A percentile compares a stretch with the other conserved stretches of the same genome.
These are phyloP conservation scores for Zoysia matrella DNA, from an alignment of 202 grass and related monocot species.

Conservation along the genomic window DNA sequence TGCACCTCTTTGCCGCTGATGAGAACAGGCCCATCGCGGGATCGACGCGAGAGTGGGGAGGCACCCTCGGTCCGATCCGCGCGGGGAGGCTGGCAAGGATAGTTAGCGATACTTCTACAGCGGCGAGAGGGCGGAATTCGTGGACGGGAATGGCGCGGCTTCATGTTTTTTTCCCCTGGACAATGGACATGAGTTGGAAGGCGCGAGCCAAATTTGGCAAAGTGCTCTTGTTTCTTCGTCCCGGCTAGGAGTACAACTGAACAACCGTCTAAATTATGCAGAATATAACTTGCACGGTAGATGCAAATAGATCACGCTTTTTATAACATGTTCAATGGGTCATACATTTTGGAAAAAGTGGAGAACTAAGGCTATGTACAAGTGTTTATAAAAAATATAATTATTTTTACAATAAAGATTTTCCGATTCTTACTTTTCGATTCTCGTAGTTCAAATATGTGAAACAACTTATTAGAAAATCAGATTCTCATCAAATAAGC, in stretches of 20 bases:
- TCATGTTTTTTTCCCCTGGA: slow-evolving; percentile 4
- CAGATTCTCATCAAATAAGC: too few relatives aligned
- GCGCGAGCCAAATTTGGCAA: slow-evolving; percentile 38
- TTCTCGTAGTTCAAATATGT: too few relatives aligned
- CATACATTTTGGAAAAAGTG: too few relatives aligned
- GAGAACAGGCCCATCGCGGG: slow-evolving; percentile 51
- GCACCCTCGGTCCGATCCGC: slow-evolving; percentile 52
- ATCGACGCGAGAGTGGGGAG: slow-evolving; percentile 52
- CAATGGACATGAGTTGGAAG: not conserved
- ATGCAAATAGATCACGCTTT: too few relatives aligned
- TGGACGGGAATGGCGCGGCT: slow-evolving; percentile 39
- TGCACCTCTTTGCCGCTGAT: slow-evolving; percentile 48
- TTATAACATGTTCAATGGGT: too few relatives aligned
- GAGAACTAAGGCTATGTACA: too few relatives aligned
- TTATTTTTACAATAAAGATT: too few relatives aligned
- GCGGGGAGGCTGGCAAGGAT: not conserved
- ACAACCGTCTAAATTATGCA: slow-evolving; percentile 4
- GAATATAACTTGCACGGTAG: too few relatives aligned
- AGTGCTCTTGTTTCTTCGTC: not conserved
- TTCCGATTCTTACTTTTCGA: too few relatives aligned
- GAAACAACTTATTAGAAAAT: too few relatives aligned
- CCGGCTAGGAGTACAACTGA: not conserved
- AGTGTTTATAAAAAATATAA: too few relatives aligned
- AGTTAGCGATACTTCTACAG: slow-evolving; percentile 50
- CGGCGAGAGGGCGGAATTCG: not conserved